Percentiles rank a stretch among this genome's conserved stretches.
Evolutionary conservation across 208 protist genomes (phyloP).

Genomic region (Leishmania braziliensis): DNA sequence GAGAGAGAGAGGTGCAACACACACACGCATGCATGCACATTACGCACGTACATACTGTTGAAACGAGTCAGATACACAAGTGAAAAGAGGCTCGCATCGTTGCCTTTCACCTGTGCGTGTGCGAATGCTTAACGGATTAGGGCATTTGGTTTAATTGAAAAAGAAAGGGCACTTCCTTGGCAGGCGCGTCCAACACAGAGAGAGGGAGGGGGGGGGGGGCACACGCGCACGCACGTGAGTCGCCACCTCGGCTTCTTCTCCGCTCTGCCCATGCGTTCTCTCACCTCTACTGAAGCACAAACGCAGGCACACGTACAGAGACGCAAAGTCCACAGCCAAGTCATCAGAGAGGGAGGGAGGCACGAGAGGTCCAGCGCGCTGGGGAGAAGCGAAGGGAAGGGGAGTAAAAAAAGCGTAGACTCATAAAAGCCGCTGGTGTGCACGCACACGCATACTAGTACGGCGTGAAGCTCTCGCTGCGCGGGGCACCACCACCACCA

Average conservation of each 20-base stretch:
- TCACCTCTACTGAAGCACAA: background rate
- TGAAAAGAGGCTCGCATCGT: background rate
- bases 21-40: background rate
- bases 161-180: too few relatives aligned
- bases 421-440: background rate
- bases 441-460: conserved; percentile 33
- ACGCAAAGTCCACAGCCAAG: background rate
- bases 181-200: background rate
- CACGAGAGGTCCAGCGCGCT: background rate
- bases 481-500: background rate
- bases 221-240: background rate
- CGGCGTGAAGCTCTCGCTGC: conserved; percentile 41
- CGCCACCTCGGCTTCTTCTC: background rate
- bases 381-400: background rate
- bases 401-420: background rate
- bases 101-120: background rate
- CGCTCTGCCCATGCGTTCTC: background rate
- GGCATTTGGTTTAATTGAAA: background rate
- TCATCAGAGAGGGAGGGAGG: background rate
- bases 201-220: background rate
- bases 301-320: background rate
- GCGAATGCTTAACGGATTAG: background rate
- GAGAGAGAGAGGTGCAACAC: background rate
- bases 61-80: background rate
- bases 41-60: background rate